A percentile compares a stretch with the other conserved stretches of the same genome.
Conservation (phyloP, 306 rosid species). For the Mimosa pudica region DNA sequence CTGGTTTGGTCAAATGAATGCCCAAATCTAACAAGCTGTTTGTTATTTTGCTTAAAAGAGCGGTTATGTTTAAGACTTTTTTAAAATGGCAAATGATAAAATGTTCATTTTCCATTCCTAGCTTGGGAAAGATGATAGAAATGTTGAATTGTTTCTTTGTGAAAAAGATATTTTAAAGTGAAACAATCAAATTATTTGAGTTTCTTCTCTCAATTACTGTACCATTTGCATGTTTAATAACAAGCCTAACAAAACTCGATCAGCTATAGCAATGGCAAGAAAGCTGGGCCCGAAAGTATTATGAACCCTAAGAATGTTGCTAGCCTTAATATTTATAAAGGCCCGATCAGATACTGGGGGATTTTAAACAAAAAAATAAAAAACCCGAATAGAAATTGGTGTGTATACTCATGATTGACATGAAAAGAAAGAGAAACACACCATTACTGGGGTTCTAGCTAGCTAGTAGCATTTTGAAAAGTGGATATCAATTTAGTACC, state of each 20-base stretch:
- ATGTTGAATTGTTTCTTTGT: background rate
- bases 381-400: too few species aligned
- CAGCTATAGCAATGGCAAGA: background rate
- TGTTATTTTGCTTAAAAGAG: background rate
- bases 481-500: conserved; percentile 1
- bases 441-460: background rate
- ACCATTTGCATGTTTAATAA: background rate
- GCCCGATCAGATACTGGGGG: background rate
- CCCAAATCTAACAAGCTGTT: background rate
- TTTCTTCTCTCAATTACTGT: background rate
- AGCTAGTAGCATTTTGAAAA: background rate
- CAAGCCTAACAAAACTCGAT: background rate
- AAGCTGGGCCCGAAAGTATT: background rate
- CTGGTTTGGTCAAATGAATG: conserved; percentile 26
- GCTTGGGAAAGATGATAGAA: background rate
- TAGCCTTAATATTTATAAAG: background rate
- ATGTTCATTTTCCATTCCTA: background rate
- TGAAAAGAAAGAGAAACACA: too few species aligned
- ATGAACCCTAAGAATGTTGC: background rate
- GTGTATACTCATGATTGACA: too few species aligned
- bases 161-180: background rate
- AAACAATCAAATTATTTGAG: background rate
- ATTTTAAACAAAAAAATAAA: too few species aligned
- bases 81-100: background rate
- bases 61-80: background rate